Evolutionary conservation across 768 basidiomycete species (phyloP).

Genomic region (Dacryopinax spathularia): DNA sequence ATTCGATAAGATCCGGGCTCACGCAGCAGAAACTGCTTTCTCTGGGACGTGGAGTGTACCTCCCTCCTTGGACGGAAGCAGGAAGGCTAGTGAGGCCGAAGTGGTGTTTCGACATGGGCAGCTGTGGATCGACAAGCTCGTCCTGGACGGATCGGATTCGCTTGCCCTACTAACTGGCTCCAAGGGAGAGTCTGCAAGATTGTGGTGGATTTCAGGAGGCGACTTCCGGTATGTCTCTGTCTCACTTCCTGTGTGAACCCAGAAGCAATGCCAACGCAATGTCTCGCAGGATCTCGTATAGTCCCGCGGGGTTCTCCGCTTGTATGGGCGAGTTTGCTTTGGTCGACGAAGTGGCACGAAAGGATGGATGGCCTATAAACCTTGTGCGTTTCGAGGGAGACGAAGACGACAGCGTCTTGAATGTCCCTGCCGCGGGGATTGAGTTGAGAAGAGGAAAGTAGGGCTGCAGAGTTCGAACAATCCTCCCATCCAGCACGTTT

Average conservation of each 20-base stretch:
- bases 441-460: conserved; percentile 10
- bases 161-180: conserved; percentile 13
- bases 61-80: not conserved
- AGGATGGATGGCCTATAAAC: conserved; percentile 19
- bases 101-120: conserved; percentile 16
- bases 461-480: too few relatives aligned
- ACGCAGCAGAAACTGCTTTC: conserved; percentile 12
- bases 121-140: conserved; percentile 13
- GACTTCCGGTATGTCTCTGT: conserved; percentile 22
- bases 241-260: too few relatives aligned
- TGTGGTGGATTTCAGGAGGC: conserved; percentile 18
- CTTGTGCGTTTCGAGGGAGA: conserved; percentile 16
- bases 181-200: conserved; percentile 15
- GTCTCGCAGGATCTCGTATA: not conserved
- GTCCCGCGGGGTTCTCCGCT: not conserved
- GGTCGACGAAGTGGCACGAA: not conserved
- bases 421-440: conserved; percentile 11
- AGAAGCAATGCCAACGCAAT: too few relatives aligned
- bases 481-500: too few relatives aligned
- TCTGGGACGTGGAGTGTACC: conserved; percentile 16
- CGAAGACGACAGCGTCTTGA: conserved; percentile 1
- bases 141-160: conserved; percentile 15
- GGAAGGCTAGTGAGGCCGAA: conserved; percentile 6
- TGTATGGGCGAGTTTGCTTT: not conserved
- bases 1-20: conserved; percentile 14